phyloP scores from a whole-genome alignment of 495 filamentous ascomycete genomes.

The Penicillium psychrofluorescens region DNA sequence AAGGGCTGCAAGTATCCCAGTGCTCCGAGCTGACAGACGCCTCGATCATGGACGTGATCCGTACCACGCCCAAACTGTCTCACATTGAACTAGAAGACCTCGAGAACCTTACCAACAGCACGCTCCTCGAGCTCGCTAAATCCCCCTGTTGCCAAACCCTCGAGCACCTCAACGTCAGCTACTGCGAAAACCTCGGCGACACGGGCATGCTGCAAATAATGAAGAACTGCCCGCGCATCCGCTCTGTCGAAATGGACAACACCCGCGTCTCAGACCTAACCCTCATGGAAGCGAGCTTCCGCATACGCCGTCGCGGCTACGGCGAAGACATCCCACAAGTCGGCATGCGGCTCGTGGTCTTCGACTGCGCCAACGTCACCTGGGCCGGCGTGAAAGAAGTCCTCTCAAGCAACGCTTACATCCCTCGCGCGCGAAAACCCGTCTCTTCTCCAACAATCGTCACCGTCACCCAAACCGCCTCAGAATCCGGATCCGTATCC shows the following conservation, averaged over 20 bases:
- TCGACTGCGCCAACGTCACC: constrained; percentile 83
- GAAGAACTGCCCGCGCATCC: constrained; percentile 61
- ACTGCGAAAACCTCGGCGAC: constrained; percentile 82
- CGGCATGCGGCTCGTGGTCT: constrained; percentile 73
- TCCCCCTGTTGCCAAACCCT: constrained; percentile 63
- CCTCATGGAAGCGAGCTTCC: constrained; percentile 77
- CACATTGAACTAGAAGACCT: constrained; percentile 91
- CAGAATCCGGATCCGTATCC: constrained; percentile 16
- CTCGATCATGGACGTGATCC: constrained; percentile 63
- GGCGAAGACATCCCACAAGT: constrained; percentile 44
- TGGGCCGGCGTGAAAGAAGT: constrained; percentile 90
- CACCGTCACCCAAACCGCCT: constrained; percentile 19
- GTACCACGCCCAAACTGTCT: constrained; percentile 65
- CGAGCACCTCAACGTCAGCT: constrained; percentile 79
- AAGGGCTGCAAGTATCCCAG: constrained; percentile 73
- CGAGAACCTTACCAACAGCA: constrained; percentile 62
- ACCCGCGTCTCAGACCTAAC: constrained; percentile 82
- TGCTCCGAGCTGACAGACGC: constrained; percentile 66
- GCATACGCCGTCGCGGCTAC: constrained; percentile 60
- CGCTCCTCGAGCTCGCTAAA: constrained; percentile 64
- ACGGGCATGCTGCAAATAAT: constrained; percentile 77
- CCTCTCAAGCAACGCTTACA: constrained; percentile 72
- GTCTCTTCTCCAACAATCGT: constrained; percentile 10
- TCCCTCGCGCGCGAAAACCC: constrained; percentile 33
- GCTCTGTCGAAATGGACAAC: constrained; percentile 83